A percentile compares a stretch with the other conserved stretches of the same genome.
Evolutionary conservation across 495 filamentous ascomycete genomes (phyloP).

Genomic region (Antarctomyces pellizariae): DNA sequence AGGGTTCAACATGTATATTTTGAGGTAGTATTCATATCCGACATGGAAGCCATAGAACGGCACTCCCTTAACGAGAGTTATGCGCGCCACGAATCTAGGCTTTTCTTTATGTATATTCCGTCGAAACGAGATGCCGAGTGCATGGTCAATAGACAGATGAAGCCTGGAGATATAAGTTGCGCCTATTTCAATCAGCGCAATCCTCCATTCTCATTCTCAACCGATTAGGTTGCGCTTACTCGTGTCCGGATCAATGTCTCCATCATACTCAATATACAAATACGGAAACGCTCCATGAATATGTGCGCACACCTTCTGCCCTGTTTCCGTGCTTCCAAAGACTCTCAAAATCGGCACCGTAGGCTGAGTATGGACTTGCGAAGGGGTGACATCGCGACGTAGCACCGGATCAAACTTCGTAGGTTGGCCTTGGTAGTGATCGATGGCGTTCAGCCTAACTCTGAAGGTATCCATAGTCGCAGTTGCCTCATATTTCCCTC

Average conservation of each 20-base stretch:
- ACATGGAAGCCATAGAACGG: conserved; percentile 93
- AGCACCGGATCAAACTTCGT: conserved; percentile 65
- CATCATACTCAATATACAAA: conserved; percentile 70
- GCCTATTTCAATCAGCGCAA: conserved; percentile 27
- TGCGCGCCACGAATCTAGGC: conserved; percentile 58
- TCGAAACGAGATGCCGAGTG: conserved; percentile 57
- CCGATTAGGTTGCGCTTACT: conserved; percentile 22
- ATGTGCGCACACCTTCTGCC: conserved; percentile 91
- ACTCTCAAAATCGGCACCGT: conserved; percentile 72
- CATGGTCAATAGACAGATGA: conserved; percentile 65
- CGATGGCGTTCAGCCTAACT: conserved; percentile 82
- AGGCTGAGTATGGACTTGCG: conserved; percentile 30
- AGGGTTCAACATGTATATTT: conserved; percentile 83
- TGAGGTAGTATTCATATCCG: conserved; percentile 76
- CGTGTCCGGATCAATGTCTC: conserved; percentile 36
- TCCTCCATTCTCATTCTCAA: conserved; percentile 2
- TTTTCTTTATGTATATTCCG: conserved; percentile 45
- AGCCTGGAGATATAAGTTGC: conserved; percentile 44
- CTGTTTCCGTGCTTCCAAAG: conserved; percentile 85
- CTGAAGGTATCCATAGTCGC: conserved; percentile 46
- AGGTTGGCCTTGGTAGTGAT: conserved; percentile 64
- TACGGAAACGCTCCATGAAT: conserved; percentile 93
- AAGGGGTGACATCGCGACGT: conserved; percentile 27
- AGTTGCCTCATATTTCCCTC: too few species aligned
- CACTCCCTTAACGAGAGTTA: conserved; percentile 75